These are phyloP conservation scores for Aureobasidium sp. DNA, from an alignment of 2,329 filamentous ascomycete species.

Conservation along the genomic window DNA sequence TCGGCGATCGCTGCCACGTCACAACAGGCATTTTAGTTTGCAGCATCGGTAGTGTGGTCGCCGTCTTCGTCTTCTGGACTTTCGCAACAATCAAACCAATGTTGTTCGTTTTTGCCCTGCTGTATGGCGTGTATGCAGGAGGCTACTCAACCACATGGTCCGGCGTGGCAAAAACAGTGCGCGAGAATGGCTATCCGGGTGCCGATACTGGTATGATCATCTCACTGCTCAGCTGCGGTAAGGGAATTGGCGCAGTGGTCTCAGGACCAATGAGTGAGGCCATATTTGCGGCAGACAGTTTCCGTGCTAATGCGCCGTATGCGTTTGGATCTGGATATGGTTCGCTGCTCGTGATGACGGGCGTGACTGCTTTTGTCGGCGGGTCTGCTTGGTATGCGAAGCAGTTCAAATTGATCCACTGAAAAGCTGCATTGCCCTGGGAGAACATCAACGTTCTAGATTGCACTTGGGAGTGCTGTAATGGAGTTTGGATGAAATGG, in stretches of 20 bases:
- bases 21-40: conserved; percentile 30
- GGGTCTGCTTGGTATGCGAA: conserved; percentile 18
- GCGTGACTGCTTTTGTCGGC: conserved; percentile 29
- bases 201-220: conserved; percentile 42
- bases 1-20: conserved; percentile 32
- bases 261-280: conserved; percentile 44
- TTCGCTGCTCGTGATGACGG: conserved; percentile 34
- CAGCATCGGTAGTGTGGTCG: conserved; percentile 27
- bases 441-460: not conserved
- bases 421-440: not conserved
- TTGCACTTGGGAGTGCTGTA: not conserved
- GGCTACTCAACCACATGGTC: conserved; percentile 30
- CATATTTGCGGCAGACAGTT: conserved; percentile 29
- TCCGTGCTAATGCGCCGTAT: conserved; percentile 26
- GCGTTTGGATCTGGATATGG: conserved; percentile 38
- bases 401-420: conserved; percentile 14
- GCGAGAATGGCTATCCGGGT: conserved; percentile 11
- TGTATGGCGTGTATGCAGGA: conserved; percentile 35
- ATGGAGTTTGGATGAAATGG: not conserved
- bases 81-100: conserved; percentile 32
- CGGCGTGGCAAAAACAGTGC: conserved; percentile 19
- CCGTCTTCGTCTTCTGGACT: conserved; percentile 38
- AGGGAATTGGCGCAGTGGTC: conserved; percentile 43
- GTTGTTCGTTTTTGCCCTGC: conserved; percentile 35
- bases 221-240: conserved; percentile 38